Evolutionary conservation across 192 early-diverging fungal genomes (phyloP).

Genomic region (Fimicolochytrium jonesii): DNA sequence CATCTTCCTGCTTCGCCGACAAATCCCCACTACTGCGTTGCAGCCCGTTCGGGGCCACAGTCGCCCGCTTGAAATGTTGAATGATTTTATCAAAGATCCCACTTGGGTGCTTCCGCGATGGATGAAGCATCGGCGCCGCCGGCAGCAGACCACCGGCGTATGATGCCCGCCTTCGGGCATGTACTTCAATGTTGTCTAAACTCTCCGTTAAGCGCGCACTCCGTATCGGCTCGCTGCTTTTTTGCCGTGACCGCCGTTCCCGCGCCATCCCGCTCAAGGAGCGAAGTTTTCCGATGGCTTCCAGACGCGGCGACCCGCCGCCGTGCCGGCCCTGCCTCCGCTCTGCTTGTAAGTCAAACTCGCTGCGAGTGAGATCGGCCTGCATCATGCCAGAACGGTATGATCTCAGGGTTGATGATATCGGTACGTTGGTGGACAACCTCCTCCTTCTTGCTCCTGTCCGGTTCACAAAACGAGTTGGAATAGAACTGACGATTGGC

Average conservation of each 20-base stretch:
- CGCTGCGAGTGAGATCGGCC: neutral
- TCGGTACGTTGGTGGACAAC: neutral
- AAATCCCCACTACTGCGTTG: neutral
- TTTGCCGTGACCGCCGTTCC: conserved; percentile 17
- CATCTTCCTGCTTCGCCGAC: neutral
- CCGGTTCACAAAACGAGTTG: too few relatives aligned
- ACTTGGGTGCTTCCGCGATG: neutral
- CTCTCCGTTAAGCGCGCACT: neutral
- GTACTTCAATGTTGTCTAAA: neutral
- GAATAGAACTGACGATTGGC: too few relatives aligned
- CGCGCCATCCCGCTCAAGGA: neutral
- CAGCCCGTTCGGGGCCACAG: neutral
- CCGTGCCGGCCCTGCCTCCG: too few relatives aligned
- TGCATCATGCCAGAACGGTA: neutral
- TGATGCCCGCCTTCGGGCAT: neutral
- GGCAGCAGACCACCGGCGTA: neutral
- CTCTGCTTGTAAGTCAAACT: neutral
- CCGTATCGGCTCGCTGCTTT: conserved; percentile 7
- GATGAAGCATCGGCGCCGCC: neutral
- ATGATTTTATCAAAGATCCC: conserved; percentile 17
- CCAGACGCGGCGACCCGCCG: too few relatives aligned
- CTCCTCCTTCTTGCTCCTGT: too few relatives aligned
- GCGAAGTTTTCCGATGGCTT: neutral
- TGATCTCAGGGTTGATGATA: neutral
- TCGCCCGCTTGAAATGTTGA: conserved; percentile 17